phyloP scores from a whole-genome alignment of 257 asterid species.

The Osmanthus fragrans region DNA sequence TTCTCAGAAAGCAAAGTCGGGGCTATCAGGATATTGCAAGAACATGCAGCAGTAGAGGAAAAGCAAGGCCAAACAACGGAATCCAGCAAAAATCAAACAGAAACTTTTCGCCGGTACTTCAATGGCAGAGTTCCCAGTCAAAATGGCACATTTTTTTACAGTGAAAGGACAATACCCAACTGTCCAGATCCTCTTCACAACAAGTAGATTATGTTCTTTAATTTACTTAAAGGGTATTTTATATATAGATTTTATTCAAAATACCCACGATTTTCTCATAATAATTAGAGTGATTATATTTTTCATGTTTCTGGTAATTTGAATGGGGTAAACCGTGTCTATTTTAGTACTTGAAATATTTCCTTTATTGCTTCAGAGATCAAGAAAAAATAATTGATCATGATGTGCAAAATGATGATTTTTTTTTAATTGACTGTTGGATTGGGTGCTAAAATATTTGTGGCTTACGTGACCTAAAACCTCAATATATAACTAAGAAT shows the following conservation, averaged over 20 bases:
- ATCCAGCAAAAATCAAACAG: conserved; percentile 26
- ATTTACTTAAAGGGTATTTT: not conserved
- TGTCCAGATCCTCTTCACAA: conserved; percentile 65
- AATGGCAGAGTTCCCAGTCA: conserved; percentile 17
- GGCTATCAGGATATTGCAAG: conserved; percentile 34
- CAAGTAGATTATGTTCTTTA: conserved; percentile 29
- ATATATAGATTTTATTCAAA: conserved; percentile 34
- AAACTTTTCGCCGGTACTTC: conserved; percentile 34
- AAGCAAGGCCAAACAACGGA: not conserved
- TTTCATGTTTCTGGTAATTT: conserved; percentile 10
- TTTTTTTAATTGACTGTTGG: too few relatives aligned
- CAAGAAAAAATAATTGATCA: conserved; percentile 9
- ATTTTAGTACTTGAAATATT: conserved; percentile 38
- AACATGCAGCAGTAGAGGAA: conserved; percentile 15
- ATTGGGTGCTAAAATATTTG: too few relatives aligned
- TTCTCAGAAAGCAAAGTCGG: conserved; percentile 22
- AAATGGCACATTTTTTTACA: conserved; percentile 29
- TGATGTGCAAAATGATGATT: too few relatives aligned
- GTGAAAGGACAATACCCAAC: conserved; percentile 46
- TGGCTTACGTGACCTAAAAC: too few relatives aligned
- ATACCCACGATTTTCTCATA: conserved; percentile 51
- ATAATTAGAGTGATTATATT: not conserved
- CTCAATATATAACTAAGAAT: too few relatives aligned
- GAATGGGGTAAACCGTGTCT: conserved; percentile 42
- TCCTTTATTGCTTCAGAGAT: conserved; percentile 1